Conservation (phyloP, 495 filamentous ascomycete species). For the Cenococcum geophilum region DNA sequence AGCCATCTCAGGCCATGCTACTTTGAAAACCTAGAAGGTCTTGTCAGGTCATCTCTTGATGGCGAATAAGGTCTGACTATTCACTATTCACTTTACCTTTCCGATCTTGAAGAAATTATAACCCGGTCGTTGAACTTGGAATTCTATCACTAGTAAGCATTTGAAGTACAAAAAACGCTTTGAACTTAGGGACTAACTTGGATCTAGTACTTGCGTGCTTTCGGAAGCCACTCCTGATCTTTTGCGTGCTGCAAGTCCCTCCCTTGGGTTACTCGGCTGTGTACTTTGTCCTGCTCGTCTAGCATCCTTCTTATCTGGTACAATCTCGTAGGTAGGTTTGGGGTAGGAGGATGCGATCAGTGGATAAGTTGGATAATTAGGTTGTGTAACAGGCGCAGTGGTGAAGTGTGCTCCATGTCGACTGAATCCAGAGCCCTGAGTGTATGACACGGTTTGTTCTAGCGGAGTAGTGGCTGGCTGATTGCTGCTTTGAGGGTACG, state of each 20-base stretch:
- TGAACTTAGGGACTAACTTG: not conserved
- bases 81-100: no score
- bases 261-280: no score
- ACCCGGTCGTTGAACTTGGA: not conserved
- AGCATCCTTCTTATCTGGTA: not conserved
- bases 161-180: not conserved
- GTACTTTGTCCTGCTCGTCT: not conserved
- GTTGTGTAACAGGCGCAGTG: no score
- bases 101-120: slow-evolving; percentile 10
- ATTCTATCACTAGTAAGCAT: not conserved
- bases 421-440: no score
- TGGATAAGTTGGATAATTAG: not conserved
- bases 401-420: no score
- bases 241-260: not conserved
- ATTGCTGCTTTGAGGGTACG: no score
- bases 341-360: not conserved
- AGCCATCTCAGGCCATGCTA: slow-evolving; percentile 26
- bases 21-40: slow-evolving; percentile 5
- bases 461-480: no score
- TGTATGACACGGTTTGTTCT: no score
- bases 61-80: no score
- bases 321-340: not conserved
- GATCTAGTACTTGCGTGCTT: not conserved
- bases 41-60: no score
- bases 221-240: no score